These are phyloP conservation scores for Geotrichum candidum DNA, from an alignment of 1,139 yeast species.

Conservation along the genomic window DNA sequence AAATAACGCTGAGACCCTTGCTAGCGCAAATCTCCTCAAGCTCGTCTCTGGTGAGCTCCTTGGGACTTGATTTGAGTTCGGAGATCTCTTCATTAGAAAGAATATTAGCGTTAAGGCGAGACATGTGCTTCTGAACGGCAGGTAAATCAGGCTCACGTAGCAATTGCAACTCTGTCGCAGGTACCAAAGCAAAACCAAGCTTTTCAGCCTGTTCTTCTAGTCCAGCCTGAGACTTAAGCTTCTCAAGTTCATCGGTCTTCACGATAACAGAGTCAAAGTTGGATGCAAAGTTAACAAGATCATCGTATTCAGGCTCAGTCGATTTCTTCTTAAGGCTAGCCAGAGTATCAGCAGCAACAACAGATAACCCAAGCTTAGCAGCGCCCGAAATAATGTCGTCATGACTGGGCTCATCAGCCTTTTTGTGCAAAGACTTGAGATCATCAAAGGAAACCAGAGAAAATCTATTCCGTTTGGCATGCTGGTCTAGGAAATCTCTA, in stretches of 20 bases:
- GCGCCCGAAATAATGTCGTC: slow-evolving; percentile 28
- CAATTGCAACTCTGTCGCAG: slow-evolving; percentile 12
- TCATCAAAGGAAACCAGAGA: slow-evolving; percentile 23
- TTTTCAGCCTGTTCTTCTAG: slow-evolving; percentile 22
- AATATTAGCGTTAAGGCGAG: slow-evolving; percentile 17
- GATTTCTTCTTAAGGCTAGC: slow-evolving; percentile 38
- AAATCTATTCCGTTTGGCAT: slow-evolving; percentile 28
- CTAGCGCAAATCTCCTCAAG: slow-evolving; percentile 22
- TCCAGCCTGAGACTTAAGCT: slow-evolving; percentile 14
- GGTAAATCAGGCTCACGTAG: slow-evolving; percentile 10
- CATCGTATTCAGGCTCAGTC: slow-evolving; percentile 23
- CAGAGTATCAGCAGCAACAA: slow-evolving; percentile 28
- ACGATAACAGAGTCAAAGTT: slow-evolving; percentile 31
- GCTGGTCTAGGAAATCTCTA: slow-evolving; percentile 34
- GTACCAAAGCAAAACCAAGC: slow-evolving; percentile 23
- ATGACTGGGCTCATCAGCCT: slow-evolving; percentile 26
- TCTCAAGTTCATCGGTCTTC: slow-evolving; percentile 23
- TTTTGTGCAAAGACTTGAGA: slow-evolving; percentile 21
- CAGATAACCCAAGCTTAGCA: slow-evolving; percentile 25
- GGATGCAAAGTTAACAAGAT: slow-evolving; percentile 30
- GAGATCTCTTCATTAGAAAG: slow-evolving; percentile 31
- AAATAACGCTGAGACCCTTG: slow-evolving; percentile 27
- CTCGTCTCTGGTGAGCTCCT: slow-evolving; percentile 12
- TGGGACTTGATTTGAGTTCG: slow-evolving; percentile 4
- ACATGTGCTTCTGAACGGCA: slow-evolving; percentile 6